Evolutionary conservation across 2,329 filamentous ascomycete genomes (phyloP).

Genomic region (Fusarium hostae): DNA sequence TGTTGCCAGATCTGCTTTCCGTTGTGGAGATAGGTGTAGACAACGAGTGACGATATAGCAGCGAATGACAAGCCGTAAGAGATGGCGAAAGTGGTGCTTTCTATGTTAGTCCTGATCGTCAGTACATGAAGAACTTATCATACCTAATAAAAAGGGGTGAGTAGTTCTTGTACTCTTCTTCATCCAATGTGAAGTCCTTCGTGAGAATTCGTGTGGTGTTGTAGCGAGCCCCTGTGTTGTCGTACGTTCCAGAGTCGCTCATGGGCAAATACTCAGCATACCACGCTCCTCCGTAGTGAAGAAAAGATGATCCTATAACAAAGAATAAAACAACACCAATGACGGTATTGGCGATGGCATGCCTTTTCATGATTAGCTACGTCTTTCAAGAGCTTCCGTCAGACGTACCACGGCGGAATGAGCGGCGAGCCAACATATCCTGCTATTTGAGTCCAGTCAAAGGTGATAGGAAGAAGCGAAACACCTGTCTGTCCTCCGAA

Average conservation of each 20-base stretch:
- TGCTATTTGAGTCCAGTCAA: conserved; percentile 80
- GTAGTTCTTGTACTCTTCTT: conserved; percentile 72
- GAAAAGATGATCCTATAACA: conserved; percentile 65
- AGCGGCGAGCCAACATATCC: conserved; percentile 76
- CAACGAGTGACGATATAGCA: conserved; percentile 74
- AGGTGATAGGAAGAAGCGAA: conserved; percentile 76
- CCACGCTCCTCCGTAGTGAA: conserved; percentile 76
- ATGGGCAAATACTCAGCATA: conserved; percentile 74
- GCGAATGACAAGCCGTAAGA: conserved; percentile 79
- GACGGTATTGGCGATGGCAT: conserved; percentile 78
- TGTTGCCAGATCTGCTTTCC: conserved; percentile 73
- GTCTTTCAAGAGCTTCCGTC: background rate
- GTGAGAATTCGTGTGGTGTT: conserved; percentile 73
- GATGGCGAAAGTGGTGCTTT: conserved; percentile 75
- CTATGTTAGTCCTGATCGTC: conserved; percentile 13
- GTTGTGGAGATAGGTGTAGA: conserved; percentile 75
- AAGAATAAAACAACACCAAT: conserved; percentile 75
- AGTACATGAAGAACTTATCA: background rate
- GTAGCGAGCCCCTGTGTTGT: conserved; percentile 74
- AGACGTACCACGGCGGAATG: conserved; percentile 71
- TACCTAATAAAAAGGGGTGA: conserved; percentile 73
- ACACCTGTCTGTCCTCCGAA: conserved; percentile 77
- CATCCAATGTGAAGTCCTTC: conserved; percentile 69
- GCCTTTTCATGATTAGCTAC: conserved; percentile 52
- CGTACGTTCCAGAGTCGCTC: conserved; percentile 75